phyloP scores from a whole-genome alignment of 2,329 filamentous ascomycete species.

The Sporothrix humicola region DNA sequence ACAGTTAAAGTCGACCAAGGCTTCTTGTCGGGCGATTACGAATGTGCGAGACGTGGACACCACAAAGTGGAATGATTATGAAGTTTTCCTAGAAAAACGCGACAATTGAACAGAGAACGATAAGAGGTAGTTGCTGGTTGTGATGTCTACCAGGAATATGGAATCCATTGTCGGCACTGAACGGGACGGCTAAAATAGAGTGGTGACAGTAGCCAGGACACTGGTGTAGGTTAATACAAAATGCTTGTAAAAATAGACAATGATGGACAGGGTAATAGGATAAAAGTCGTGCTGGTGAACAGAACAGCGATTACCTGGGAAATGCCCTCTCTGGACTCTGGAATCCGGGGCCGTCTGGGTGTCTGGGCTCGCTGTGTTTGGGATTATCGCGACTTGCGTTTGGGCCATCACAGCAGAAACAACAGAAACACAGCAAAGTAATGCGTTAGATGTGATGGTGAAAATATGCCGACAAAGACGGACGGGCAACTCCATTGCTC shows the following conservation, averaged over 20 bases:
- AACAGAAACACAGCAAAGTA: neutral
- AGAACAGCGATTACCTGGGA: neutral
- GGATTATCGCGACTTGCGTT: neutral
- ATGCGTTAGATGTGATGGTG: neutral
- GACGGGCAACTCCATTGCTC: too few species aligned
- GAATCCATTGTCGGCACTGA: neutral
- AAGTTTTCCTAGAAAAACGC: too few species aligned
- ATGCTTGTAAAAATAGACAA: neutral
- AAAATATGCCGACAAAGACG: too few species aligned
- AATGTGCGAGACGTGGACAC: too few species aligned
- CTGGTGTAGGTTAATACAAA: neutral
- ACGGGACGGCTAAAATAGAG: slow-evolving; percentile 1
- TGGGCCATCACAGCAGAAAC: neutral
- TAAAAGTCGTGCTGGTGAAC: neutral
- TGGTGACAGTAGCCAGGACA: neutral
- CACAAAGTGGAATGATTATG: too few species aligned
- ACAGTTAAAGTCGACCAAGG: neutral
- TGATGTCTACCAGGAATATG: too few species aligned
- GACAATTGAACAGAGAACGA: too few species aligned
- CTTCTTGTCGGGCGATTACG: neutral
- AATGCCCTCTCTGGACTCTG: neutral
- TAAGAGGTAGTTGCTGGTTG: too few species aligned
- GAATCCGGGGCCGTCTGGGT: neutral
- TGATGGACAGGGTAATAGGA: neutral
- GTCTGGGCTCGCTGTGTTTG: neutral